A percentile compares a stretch with the other conserved stretches of the same genome.
phyloP scores from a whole-genome alignment of 208 protist species.

The Balamuthia mandrillaris region DNA sequence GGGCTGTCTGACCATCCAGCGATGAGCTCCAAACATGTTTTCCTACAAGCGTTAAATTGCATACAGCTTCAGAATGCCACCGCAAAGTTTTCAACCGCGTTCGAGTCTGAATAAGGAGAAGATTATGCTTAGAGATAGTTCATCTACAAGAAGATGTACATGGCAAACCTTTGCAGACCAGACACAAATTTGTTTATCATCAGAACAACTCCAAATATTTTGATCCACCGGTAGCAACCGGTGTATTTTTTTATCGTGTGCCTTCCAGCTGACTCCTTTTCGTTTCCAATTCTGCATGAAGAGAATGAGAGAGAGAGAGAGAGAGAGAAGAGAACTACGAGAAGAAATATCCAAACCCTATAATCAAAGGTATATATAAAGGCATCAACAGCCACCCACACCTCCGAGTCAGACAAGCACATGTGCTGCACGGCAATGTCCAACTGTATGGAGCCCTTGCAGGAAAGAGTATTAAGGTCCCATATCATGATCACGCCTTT shows the following conservation, averaged over 20 bases:
- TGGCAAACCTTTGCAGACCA: not conserved
- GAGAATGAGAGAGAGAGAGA: not conserved
- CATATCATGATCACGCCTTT: conserved; percentile 35
- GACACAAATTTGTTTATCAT: not conserved
- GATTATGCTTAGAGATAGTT: no score
- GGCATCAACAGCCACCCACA: not conserved
- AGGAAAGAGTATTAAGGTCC: not conserved
- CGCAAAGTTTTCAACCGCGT: no score
- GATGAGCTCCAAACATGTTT: no score
- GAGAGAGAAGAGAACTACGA: not conserved
- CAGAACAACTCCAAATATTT: not conserved
- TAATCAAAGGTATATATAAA: conserved; percentile 22
- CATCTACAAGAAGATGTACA: no score
- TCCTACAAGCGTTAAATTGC: no score
- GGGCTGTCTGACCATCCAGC: no score
- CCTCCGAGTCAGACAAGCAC: not conserved
- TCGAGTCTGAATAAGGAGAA: no score
- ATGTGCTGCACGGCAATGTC: not conserved
- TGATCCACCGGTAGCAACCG: not conserved
- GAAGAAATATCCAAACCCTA: not conserved
- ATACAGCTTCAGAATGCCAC: no score
- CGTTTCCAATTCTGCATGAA: not conserved
- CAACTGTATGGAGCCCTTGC: conserved; percentile 21
- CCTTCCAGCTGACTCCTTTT: not conserved
- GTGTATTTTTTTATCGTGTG: not conserved